phyloP scores from a whole-genome alignment of 257 asterid genomes.

The Nicotiana tabacum region DNA sequence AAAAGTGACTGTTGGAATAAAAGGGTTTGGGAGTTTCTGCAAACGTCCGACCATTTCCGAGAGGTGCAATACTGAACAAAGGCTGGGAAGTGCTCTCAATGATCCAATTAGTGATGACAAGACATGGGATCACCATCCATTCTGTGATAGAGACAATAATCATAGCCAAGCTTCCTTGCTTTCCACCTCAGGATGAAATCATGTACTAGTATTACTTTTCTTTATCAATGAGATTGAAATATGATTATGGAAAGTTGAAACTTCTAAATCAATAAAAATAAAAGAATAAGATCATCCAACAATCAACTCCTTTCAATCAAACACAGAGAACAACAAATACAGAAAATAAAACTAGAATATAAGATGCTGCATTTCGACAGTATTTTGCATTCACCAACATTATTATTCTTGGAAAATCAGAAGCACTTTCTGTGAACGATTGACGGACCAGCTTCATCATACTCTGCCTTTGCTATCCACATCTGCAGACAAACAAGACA shows the following conservation, averaged over 20 bases:
- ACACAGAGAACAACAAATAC: conserved; percentile 19
- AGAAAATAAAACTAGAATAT: conserved; percentile 28
- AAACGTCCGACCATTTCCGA: conserved; percentile 3
- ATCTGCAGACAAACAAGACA: not conserved
- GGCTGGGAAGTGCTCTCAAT: not conserved
- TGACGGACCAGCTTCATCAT: not conserved
- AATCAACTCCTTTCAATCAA: conserved; percentile 33
- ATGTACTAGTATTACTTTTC: not conserved
- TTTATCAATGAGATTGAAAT: not conserved
- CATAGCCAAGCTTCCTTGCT: conserved; percentile 27
- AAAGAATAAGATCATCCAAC: conserved; percentile 37
- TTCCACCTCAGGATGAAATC: conserved; percentile 24
- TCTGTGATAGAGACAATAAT: no score
- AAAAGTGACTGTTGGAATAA: not conserved
- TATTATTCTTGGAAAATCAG: not conserved
- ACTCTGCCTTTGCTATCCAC: not conserved
- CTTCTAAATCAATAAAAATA: conserved; percentile 32
- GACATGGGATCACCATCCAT: not conserved
- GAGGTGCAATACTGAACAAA: not conserved
- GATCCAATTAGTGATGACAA: not conserved
- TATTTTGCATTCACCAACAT: no score
- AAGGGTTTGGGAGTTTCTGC: conserved; percentile 68
- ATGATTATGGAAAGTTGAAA: conserved; percentile 5
- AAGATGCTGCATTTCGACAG: not conserved
- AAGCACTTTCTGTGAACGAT: not conserved